These are phyloP conservation scores for Andrographis paniculata DNA, from an alignment of 305 asterid species.

Conservation along the genomic window DNA sequence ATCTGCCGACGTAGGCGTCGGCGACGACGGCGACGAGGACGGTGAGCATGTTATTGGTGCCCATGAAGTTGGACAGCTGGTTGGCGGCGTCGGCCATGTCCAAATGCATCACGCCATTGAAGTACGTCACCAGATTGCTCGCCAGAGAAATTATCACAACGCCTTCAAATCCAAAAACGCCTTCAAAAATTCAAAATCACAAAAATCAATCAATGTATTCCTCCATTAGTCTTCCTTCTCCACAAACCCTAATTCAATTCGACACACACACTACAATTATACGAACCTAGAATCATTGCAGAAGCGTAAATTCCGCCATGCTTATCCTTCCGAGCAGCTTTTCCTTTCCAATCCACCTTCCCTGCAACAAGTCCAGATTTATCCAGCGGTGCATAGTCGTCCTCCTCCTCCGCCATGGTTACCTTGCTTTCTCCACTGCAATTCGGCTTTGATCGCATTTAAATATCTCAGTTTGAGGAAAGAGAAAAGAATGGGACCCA, in stretches of 20 bases:
- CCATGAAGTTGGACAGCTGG: slow-evolving; percentile 50
- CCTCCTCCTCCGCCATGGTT: not conserved
- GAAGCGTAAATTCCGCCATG: slow-evolving; percentile 56
- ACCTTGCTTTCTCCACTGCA: not conserved
- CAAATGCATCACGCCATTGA: slow-evolving; percentile 50
- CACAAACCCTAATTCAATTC: not conserved
- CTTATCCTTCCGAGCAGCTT: slow-evolving; percentile 35
- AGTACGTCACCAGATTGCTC: slow-evolving; percentile 45
- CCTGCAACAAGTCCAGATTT: slow-evolving; percentile 35
- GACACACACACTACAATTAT: too few relatives aligned
- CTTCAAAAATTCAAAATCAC: slow-evolving; percentile 16
- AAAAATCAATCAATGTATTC: not conserved
- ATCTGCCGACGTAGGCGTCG: slow-evolving; percentile 62
- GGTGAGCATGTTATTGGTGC: slow-evolving; percentile 53
- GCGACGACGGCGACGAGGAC: slow-evolving; percentile 53
- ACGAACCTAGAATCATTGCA: slow-evolving; percentile 44
- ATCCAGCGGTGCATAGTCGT: slow-evolving; percentile 27
- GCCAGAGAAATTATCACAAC: slow-evolving; percentile 40
- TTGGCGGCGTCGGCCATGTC: slow-evolving; percentile 58
- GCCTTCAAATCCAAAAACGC: slow-evolving; percentile 42
- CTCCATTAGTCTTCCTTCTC: not conserved
- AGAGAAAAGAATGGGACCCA: too few relatives aligned
- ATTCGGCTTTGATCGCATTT: not conserved
- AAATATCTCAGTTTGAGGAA: too few relatives aligned
- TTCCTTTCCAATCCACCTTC: slow-evolving; percentile 77